A percentile compares a stretch with the other conserved stretches of the same genome.
Evolutionary conservation across 1,139 yeast species (phyloP).

Genomic region (Kluyveromyces marxianus): DNA sequence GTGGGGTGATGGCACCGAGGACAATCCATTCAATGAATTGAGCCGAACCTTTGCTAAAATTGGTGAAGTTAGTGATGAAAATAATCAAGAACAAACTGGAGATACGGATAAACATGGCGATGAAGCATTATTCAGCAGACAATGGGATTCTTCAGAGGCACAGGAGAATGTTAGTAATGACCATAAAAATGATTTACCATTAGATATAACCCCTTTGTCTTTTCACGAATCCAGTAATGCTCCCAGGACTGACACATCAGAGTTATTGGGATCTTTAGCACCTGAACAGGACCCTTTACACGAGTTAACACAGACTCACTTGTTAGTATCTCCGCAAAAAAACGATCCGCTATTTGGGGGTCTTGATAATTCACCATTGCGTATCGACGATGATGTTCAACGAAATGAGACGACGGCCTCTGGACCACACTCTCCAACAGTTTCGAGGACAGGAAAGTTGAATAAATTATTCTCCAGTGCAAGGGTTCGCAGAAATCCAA

Average conservation of each 20-base stretch:
- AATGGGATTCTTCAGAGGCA: not conserved
- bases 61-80: slow-evolving; percentile 9
- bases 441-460: slow-evolving; percentile 15
- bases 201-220: not conserved
- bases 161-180: slow-evolving; percentile 2
- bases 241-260: not conserved
- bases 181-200: not conserved
- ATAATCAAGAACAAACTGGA: slow-evolving; percentile 8
- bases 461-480: slow-evolving; percentile 20
- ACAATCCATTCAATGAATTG: slow-evolving; percentile 15
- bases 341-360: slow-evolving; percentile 23
- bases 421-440: slow-evolving; percentile 5
- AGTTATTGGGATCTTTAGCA: slow-evolving; percentile 19
- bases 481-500: slow-evolving; percentile 23
- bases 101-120: slow-evolving; percentile 6
- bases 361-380: slow-evolving; percentile 17
- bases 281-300: slow-evolving; percentile 24
- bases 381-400: slow-evolving; percentile 4
- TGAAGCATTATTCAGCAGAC: not conserved
- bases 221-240: not conserved
- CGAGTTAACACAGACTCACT: slow-evolving; percentile 11
- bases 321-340: slow-evolving; percentile 11
- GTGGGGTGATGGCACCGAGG: slow-evolving; percentile 23
- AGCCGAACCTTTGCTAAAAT: slow-evolving; percentile 16
- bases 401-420: slow-evolving; percentile 4